Evolutionary conservation across 345 rosid genomes (phyloP), one percentile per base, ranked within the genome.

Genomic region (Bruguiera parviflora): DNA sequence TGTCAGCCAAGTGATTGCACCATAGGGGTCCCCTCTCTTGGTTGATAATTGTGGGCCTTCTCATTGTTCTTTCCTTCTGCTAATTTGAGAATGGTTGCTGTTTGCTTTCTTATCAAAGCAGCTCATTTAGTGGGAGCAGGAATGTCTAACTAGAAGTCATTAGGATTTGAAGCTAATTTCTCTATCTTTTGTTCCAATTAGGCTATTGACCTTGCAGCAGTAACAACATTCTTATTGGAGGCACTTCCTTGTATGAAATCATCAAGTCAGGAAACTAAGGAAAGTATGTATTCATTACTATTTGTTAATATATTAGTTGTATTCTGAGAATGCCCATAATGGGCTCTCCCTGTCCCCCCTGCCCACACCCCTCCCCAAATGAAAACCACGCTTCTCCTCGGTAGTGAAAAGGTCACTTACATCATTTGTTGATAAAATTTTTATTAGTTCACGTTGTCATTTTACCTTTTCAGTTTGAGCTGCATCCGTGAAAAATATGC

Each of bases 121-220:
- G 32, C 58, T 20, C 15, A 11, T 13, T 22, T 8, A 61, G 35
- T 55, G 25, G 35, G 15, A 22, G 31, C 57, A 37, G 62, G 56
- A 19, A 25, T 51, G 24, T 67, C 55, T 20, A 58, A 2, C 53
- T 57, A 5, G 33, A 43, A 8, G 13, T 28, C 18, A 43, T 11
- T 15, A 11, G 49, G 49, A 43, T 43, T 43, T 43, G 49, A 43
- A 13, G 19, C 49, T 43, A 43, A 43, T 43, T 43, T 43, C 49
- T 43, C 49, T 11, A 72, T 74, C 53, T 24, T 65, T 74, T 57
- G n/a, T 53, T 62, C 16, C 20, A 57, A 57, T 71, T 88, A 95
- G 99, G 98, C 96, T 47, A 60, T 79, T 33, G 96, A 92, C 76
- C 84, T 92, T 74, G 94, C 98, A 53, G 83, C 84, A 49, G 87